These are phyloP conservation scores for Penstemon eatonii DNA, from an alignment of 257 asterid genomes.

Conservation along the genomic window DNA sequence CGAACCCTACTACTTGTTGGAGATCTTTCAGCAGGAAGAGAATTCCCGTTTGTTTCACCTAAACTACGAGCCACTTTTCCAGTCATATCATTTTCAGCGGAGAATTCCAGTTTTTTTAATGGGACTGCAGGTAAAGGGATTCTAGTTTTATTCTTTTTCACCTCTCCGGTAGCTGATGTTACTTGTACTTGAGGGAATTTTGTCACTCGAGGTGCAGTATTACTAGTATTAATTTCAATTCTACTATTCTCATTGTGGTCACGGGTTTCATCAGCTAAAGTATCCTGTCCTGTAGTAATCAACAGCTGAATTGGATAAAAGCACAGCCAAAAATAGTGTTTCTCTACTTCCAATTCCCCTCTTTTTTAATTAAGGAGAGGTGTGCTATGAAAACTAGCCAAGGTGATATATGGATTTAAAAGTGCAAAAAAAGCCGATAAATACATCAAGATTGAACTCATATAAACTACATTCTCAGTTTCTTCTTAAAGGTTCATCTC, in stretches of 20 bases:
- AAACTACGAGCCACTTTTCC: constrained; percentile 12
- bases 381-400: not conserved
- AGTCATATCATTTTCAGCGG: constrained; percentile 42
- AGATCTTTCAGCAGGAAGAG: constrained; percentile 34
- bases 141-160: not conserved
- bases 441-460: not conserved
- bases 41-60: constrained; percentile 27
- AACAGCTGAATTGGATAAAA: not conserved
- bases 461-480: not conserved
- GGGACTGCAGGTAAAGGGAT: not conserved
- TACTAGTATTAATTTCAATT: not conserved
- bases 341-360: not conserved
- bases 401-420: not conserved
- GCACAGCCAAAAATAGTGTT: not conserved
- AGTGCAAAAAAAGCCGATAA: not conserved
- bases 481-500: not conserved
- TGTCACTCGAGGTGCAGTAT: constrained; percentile 17
- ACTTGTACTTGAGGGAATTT: constrained; percentile 26
- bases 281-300: constrained; percentile 32
- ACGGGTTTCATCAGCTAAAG: constrained; percentile 22
- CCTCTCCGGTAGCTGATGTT: constrained; percentile 24
- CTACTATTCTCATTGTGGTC: constrained; percentile 15
- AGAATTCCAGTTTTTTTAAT: constrained; percentile 29
- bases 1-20: constrained; percentile 30
- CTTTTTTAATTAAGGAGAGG: not conserved